phyloP scores from a whole-genome alignment of 345 rosid genomes.

The Pugionium cornutum region DNA sequence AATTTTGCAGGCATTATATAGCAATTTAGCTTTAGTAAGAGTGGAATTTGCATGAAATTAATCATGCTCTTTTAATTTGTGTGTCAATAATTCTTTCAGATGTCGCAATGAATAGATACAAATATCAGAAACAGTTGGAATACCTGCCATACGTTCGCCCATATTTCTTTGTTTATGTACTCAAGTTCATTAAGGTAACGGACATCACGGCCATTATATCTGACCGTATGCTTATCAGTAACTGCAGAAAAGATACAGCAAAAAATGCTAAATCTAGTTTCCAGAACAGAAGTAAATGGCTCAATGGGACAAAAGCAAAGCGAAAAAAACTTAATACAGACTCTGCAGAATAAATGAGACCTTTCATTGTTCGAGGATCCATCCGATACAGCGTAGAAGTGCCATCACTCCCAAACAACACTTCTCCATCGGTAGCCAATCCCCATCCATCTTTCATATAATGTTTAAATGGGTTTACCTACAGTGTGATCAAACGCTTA shows the following conservation, averaged over 20 bases:
- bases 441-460: conserved; percentile 98
- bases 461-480: conserved; percentile 70
- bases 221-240: conserved; percentile 49
- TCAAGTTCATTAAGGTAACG: conserved; percentile 84
- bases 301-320: conserved; percentile 22
- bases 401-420: conserved; percentile 88
- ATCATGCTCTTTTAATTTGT: neutral
- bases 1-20: neutral
- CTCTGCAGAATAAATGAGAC: conserved; percentile 32
- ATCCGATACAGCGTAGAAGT: conserved; percentile 76
- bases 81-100: neutral
- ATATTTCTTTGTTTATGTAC: conserved; percentile 82
- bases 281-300: neutral
- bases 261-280: conserved; percentile 4
- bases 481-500: conserved; percentile 35
- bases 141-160: conserved; percentile 98
- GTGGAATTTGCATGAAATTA: neutral
- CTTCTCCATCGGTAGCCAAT: conserved; percentile 83
- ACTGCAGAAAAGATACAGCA: conserved; percentile 49
- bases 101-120: neutral
- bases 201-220: conserved; percentile 59
- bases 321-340: conserved; percentile 14
- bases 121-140: conserved; percentile 10
- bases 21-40: neutral
- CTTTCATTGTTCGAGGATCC: conserved; percentile 70